Base-by-base conservation (phyloP, 306 rosid species). In the Crataegus laevigata region DNA sequence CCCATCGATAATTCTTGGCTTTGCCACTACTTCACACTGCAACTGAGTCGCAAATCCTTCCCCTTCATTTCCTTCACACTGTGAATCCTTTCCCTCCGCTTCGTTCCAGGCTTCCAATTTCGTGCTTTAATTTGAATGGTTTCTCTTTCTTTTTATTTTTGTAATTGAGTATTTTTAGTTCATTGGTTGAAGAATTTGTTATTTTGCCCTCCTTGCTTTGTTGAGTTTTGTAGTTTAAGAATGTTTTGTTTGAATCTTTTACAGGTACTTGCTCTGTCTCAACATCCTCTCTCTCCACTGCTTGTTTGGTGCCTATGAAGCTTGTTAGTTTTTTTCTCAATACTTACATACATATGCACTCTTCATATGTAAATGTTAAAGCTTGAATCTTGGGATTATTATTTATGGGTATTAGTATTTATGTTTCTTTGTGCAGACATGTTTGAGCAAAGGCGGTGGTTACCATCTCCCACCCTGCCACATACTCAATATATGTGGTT, bases 391-490 rank as follows among this genome's bases (percentile, higher is more conserved):
- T 52, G 17, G 28, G 63, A 30, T 19, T 51, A 52, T 38, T 30
- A n/a, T 34, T 54, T 14, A 26, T 71, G 30, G 30, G 13, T 30
- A 12, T 71, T 32, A 21, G n/a, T 30, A 6, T 71, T 60, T 60
- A 25, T 17, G 13, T 60, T 60, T 60, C 34, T 11, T 60, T 60
- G 26, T 60, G 34, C 65, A 60, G 65, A 91, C 98, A 70, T 88
- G 97, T 86, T 90, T 94, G 86, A 90, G 93, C 81, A 87, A 83
- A 82, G 97, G 96, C 42, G 76, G 87, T 50, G 91, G 90, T 55
- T 90, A 83, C 83, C 89, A 90, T 74, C 85, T 84, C 79, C 97
- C 97, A 68, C 88, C 97, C 17, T 90, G 97, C 77, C 94, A 94
- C 82, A 85, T 94, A 58, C 82, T 94, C 65, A 76, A 86, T 64